Conservation (phyloP, 495 filamentous ascomycete species). For the Daldinia vernicosa region DNA sequence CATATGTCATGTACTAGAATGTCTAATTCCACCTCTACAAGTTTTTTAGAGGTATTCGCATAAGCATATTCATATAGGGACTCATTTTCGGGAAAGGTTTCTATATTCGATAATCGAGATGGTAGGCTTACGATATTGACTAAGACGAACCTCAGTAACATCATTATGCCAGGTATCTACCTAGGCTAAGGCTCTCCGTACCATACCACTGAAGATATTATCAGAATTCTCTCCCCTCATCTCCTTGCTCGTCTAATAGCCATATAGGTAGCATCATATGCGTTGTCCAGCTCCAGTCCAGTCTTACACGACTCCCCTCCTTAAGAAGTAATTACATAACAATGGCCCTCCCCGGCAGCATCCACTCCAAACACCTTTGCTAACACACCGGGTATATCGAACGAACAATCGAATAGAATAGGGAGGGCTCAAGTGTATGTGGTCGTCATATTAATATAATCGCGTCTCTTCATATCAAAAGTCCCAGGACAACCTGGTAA, state of each 20-base stretch:
- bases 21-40: neutral
- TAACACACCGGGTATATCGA: slow-evolving; percentile 55
- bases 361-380: slow-evolving; percentile 44
- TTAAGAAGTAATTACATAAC: slow-evolving; percentile 45
- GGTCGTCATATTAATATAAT: slow-evolving; percentile 43
- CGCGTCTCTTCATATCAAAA: slow-evolving; percentile 37
- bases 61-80: neutral
- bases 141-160: slow-evolving; percentile 26
- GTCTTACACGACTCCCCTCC: slow-evolving; percentile 11
- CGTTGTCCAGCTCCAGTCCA: slow-evolving; percentile 21
- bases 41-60: neutral
- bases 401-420: slow-evolving; percentile 53
- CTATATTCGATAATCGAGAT: slow-evolving; percentile 28
- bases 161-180: slow-evolving; percentile 35
- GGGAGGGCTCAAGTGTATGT: slow-evolving; percentile 43
- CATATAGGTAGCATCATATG: slow-evolving; percentile 39
- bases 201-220: slow-evolving; percentile 31
- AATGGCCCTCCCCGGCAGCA: slow-evolving; percentile 46
- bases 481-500: slow-evolving; percentile 21
- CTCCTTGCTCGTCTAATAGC: slow-evolving; percentile 31
- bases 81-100: slow-evolving; percentile 19
- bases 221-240: slow-evolving; percentile 18
- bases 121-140: slow-evolving; percentile 9
- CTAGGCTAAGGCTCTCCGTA: slow-evolving; percentile 31
- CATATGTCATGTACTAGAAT: neutral